Percentiles rank a stretch among this genome's conserved stretches.
Evolutionary conservation across 352 stramenopile genomes (phyloP).

Genomic region (Globisporangium cederbergense): DNA sequence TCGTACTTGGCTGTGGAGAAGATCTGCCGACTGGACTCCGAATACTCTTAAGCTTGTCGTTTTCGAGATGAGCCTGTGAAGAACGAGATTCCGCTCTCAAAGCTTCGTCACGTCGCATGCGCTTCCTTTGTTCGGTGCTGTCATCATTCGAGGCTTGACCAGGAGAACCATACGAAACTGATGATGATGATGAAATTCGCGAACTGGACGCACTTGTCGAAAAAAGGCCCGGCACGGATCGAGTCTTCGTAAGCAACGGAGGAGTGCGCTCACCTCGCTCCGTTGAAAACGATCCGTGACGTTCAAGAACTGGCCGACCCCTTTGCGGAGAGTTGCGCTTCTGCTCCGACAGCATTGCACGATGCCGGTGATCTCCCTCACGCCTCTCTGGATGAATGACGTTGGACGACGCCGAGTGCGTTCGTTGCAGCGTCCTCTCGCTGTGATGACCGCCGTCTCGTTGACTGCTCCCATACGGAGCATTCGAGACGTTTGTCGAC

Average conservation of each 20-base stretch:
- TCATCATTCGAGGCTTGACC: constrained; percentile 13
- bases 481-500: constrained; percentile 9
- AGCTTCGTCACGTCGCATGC: constrained; percentile 7
- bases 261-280: constrained; percentile 11
- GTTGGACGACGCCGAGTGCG: constrained; percentile 11
- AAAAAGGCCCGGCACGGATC: constrained; percentile 7
- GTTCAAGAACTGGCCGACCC: constrained; percentile 35
- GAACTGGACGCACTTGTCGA: constrained; percentile 5
- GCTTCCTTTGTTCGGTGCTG: constrained; percentile 7
- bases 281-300: constrained; percentile 39
- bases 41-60: constrained; percentile 1
- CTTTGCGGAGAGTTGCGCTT: constrained; percentile 20
- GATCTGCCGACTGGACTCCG: constrained; percentile 2
- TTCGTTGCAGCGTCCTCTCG: constrained; percentile 11
- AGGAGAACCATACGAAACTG: constrained; percentile 3
- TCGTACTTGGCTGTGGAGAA: background rate
- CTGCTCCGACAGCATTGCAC: constrained; percentile 7
- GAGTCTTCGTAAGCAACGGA: constrained; percentile 9
- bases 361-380: constrained; percentile 19
- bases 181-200: background rate
- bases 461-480: background rate
- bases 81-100: background rate
- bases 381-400: constrained; percentile 17
- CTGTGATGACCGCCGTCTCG: background rate
- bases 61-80: background rate